Evolutionary conservation across 306 rosid genomes (phyloP).

Genomic region (Pueraria montana): DNA sequence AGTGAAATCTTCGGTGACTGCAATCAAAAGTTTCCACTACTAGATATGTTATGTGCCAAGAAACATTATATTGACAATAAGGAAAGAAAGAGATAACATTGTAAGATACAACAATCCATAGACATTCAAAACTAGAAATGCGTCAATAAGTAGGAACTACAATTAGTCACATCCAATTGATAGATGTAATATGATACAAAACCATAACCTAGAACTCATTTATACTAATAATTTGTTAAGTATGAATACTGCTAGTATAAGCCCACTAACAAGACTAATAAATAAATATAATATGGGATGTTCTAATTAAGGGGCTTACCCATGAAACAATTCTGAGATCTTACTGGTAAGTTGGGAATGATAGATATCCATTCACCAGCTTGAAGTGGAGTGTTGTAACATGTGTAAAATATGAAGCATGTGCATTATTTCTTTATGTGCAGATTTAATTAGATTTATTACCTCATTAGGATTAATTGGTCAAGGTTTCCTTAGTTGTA

Average conservation of each 20-base stretch:
- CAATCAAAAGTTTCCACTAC: constrained; percentile 45
- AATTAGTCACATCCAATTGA: constrained; percentile 9
- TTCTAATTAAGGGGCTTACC: not conserved
- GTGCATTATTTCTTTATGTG: not conserved
- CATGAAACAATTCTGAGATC: not conserved
- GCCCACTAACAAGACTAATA: not conserved
- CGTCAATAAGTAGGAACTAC: not conserved
- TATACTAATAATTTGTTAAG: too few relatives aligned
- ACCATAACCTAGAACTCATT: not conserved
- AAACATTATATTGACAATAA: constrained; percentile 17
- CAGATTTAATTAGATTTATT: not conserved
- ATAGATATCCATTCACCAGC: not conserved
- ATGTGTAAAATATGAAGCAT: constrained; percentile 11
- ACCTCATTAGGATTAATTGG: not conserved
- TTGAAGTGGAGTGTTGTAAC: not conserved
- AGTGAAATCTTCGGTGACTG: constrained; percentile 87
- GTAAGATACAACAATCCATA: constrained; percentile 3
- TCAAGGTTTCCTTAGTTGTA: not conserved
- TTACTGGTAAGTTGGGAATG: not conserved
- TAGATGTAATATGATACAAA: not conserved
- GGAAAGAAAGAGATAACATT: not conserved
- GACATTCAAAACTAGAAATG: constrained; percentile 8
- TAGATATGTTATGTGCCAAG: not conserved
- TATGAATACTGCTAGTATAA: not conserved
- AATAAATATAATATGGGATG: not conserved